These are phyloP conservation scores for Candida pseudocylindracea DNA, from an alignment of 1,139 yeast species.

Conservation along the genomic window DNA sequence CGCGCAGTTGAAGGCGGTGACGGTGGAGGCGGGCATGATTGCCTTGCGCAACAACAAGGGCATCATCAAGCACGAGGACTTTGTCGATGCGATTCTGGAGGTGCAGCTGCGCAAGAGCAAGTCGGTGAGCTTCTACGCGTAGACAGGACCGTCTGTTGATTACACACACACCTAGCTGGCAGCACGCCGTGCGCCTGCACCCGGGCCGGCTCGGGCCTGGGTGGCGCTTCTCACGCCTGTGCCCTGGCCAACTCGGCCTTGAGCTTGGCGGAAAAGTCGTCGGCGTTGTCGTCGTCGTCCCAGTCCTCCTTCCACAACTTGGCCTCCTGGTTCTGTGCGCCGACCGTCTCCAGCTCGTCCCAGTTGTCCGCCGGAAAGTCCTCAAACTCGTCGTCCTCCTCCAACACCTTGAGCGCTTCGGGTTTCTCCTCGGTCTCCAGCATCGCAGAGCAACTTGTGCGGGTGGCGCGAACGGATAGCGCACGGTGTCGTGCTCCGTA, in stretches of 20 bases:
- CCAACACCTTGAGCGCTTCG: slow-evolving; percentile 32
- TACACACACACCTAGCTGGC: too few relatives aligned
- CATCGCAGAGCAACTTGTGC: slow-evolving; percentile 2
- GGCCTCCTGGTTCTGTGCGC: slow-evolving; percentile 18
- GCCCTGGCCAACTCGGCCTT: slow-evolving; percentile 21
- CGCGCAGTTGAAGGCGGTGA: slow-evolving; percentile 94
- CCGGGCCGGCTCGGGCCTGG: background rate
- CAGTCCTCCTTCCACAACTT: slow-evolving; percentile 85
- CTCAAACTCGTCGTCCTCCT: slow-evolving; percentile 89
- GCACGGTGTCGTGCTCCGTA: too few relatives aligned
- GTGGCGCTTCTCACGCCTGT: slow-evolving; percentile 3
- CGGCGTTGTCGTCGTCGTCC: slow-evolving; percentile 81
- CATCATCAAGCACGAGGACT: slow-evolving; percentile 87
- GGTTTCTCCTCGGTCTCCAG: slow-evolving; percentile 9
- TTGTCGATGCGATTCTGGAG: slow-evolving; percentile 94
- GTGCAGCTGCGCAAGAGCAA: slow-evolving; percentile 95
- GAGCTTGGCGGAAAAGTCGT: slow-evolving; percentile 53
- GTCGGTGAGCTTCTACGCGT: slow-evolving; percentile 90
- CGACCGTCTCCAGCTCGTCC: slow-evolving; percentile 20
- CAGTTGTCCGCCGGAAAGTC: slow-evolving; percentile 64
- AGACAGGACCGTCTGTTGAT: slow-evolving; percentile 2
- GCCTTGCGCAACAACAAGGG: slow-evolving; percentile 91
- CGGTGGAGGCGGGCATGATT: slow-evolving; percentile 99
- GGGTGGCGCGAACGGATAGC: too few relatives aligned
- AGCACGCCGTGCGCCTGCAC: background rate